A percentile compares a stretch with the other conserved stretches of the same genome.
phyloP scores from a whole-genome alignment of 805 yeast species.

The Yamadazyma ubonensis region DNA sequence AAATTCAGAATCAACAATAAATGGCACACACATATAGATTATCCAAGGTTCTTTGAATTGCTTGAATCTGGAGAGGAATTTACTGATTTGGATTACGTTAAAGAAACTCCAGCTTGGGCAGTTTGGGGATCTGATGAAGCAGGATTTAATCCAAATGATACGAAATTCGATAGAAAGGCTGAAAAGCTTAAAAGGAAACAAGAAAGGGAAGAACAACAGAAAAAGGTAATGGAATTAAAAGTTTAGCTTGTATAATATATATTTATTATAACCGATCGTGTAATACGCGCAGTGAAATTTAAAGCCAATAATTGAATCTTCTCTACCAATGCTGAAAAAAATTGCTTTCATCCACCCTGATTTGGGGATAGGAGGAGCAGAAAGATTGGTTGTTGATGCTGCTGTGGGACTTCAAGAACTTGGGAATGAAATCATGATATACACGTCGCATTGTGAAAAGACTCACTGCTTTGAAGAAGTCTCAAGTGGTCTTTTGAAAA shows the following conservation, averaged over 20 bases:
- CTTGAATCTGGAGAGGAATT: conserved; percentile 65
- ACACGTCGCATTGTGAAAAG: conserved; percentile 87
- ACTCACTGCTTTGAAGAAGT: conserved; percentile 92
- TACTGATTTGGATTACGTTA: conserved; percentile 74
- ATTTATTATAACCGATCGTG: too few relatives aligned
- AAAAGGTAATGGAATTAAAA: conserved; percentile 6
- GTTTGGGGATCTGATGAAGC: conserved; percentile 81
- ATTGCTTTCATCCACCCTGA: conserved; percentile 95
- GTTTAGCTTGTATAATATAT: conserved; percentile 5
- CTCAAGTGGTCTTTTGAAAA: conserved; percentile 53
- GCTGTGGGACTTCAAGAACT: conserved; percentile 79
- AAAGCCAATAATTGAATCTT: too few relatives aligned
- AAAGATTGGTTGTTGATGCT: conserved; percentile 92
- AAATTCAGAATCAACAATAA: conserved; percentile 66
- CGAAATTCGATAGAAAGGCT: conserved; percentile 62
- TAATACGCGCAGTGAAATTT: too few relatives aligned
- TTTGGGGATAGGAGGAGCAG: conserved; percentile 97
- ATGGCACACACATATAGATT: conserved; percentile 91
- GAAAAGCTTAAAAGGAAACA: conserved; percentile 50
- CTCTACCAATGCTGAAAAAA: too few relatives aligned
- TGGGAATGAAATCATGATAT: conserved; percentile 64
- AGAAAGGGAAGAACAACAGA: conserved; percentile 32
- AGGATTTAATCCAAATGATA: conserved; percentile 88
- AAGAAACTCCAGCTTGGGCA: conserved; percentile 89
- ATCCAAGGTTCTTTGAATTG: conserved; percentile 69